Base-by-base conservation (phyloP, 2,329 filamentous ascomycete species). In the Amauroascus niger region DNA sequence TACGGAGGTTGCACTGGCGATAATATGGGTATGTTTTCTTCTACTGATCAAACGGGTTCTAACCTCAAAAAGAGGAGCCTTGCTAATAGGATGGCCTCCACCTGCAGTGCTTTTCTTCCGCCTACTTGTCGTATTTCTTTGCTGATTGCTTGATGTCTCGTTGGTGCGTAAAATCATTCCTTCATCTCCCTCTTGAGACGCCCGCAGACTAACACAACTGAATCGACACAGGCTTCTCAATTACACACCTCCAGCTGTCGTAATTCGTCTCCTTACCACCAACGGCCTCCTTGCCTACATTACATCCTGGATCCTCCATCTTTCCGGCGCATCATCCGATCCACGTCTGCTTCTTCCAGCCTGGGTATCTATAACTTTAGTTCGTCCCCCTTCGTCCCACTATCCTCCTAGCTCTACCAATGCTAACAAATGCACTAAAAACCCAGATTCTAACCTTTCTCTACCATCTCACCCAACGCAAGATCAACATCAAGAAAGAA, bases 121-220 rank as follows among this genome's bases (percentile, higher is more conserved):
- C 83, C 52, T 88, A 88, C 68, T 77, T 89, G 56, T 86, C 84
- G 49, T 90, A 88, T 69, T 87, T 88, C 73, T 90, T 90, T 66
- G 87, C 85, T 54, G 86, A 90, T 70, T 88, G 86, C 69, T 79
- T 90, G 63, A 89, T 90, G 86, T 88, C 85, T 57, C 76, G 87
- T 70, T 90, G 86, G 84, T 87, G 65, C 43, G 76, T 70, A 30
- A 30, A 30, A 9, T n/a, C n/a, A n/a, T n/a, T n/a, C n/a, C n/a
- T 44, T 32, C 35, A 37, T 39, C 33, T 35, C 45, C 11, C 20
- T 14, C 22, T 30, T 55, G 30, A 6, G 26, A 28, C 37, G 37
- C 35, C 53, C 20, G 30, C 39, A 33, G 43, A 48, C 16, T 18
- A 41, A 22, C 8, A 11, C 28, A 5, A n/a, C n/a, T n/a, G n/a